Base-by-base conservation (phyloP, 2,329 filamentous ascomycete species). In the Fusarium sororula region DNA sequence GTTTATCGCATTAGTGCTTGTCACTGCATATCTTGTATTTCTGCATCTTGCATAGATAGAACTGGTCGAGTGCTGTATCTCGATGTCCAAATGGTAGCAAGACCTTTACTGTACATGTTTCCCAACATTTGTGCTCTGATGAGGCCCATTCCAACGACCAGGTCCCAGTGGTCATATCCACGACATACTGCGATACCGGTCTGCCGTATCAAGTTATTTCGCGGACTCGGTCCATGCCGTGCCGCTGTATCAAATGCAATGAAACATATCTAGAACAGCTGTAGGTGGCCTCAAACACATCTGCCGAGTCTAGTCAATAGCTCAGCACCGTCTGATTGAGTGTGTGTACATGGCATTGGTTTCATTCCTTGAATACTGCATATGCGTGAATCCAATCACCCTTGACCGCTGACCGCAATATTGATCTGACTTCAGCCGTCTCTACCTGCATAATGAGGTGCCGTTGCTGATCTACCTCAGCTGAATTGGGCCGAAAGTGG, bases 1-100 rank as follows among this genome's bases (percentile, higher is more conserved):
- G 1, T 17, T 12, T 8, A 10, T 41, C 17, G 18, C 7, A 2
- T 10, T 9, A 5, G 8, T 9, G 2, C 0, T 50, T 22, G 7
- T 1, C 24, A 47, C 12, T 18, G 9, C 24, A 37, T 50, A 30
- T 10, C 7, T 20, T 44, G 9, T 18, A 7, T 41, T 20, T n/a
- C 6, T 22, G 24, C 20, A n/a, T 18, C n/a, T 12, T 24, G 24
- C n/a, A 37, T 38, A 50, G 24, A 50, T 38, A 58, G 10, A 38
- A n/a, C 5, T n/a, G 7, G 17, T n/a, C 24, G 8, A 28, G 20
- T 37, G 8, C 4, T 50, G 20, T 38, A 20, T 28, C 6, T 28
- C 6, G 2, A 20, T n/a, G 3, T n/a, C 32, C 18, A 0, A 6
- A 37, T n/a, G 14, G 13, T n/a, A 37, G 24, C 20, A 58, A 28